Percentiles rank a stretch among this genome's conserved stretches.
phyloP scores from a whole-genome alignment of 2,329 filamentous ascomycete species.

The Myriosclerotinia duriaeana region DNA sequence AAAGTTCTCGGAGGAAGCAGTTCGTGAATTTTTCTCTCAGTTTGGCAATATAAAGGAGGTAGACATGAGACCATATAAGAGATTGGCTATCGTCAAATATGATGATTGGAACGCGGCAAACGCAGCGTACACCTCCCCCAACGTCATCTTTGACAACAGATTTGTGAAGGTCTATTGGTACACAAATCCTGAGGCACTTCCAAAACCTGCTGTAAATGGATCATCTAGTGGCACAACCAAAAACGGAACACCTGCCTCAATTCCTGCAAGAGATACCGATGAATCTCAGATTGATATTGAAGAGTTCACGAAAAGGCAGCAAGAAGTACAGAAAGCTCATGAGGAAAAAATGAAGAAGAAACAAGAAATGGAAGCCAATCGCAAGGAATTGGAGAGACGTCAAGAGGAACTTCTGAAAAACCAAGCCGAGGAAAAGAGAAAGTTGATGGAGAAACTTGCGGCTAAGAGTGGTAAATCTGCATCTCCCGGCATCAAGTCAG shows the following conservation, averaged over 20 bases:
- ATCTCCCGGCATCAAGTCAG: conserved; percentile 24
- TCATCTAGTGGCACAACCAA: conserved; percentile 36
- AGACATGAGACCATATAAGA: conserved; percentile 64
- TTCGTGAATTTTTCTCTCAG: conserved; percentile 68
- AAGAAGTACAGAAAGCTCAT: conserved; percentile 67
- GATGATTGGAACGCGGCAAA: conserved; percentile 64
- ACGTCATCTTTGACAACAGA: conserved; percentile 79
- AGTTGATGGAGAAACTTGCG: conserved; percentile 60
- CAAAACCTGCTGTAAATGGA: conserved; percentile 38
- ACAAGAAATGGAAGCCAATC: conserved; percentile 60
- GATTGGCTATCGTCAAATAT: conserved; percentile 69
- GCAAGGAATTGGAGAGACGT: conserved; percentile 63
- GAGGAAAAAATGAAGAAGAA: conserved; percentile 64
- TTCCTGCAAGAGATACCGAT: conserved; percentile 30
- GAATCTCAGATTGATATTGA: conserved; percentile 63
- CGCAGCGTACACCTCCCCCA: conserved; percentile 72
- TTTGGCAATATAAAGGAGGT: conserved; percentile 68
- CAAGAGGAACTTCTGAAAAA: conserved; percentile 60
- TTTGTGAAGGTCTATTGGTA: conserved; percentile 85
- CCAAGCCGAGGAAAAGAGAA: conserved; percentile 64
- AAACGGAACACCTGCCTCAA: conserved; percentile 35
- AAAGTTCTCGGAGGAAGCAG: conserved; percentile 61
- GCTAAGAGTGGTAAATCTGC: conserved; percentile 47
- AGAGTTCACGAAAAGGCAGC: conserved; percentile 66
- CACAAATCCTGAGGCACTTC: conserved; percentile 49